These are phyloP conservation scores for Vanderwaltozyma yarrowii DNA, from an alignment of 805 yeast genomes.

Conservation along the genomic window DNA sequence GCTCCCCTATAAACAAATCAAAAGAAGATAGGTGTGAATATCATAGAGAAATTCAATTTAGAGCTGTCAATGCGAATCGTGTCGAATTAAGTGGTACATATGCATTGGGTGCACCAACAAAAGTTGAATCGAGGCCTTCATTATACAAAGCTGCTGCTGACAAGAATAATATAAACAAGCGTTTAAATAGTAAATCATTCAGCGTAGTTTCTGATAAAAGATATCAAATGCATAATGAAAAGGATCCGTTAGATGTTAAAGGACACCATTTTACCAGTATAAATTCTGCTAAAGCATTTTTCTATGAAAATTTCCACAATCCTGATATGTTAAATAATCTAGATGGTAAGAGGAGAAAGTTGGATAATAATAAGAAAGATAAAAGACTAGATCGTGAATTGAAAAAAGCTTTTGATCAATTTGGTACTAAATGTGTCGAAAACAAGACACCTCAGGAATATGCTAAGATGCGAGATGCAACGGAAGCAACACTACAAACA, in stretches of 20 bases:
- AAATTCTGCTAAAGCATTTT: conserved; percentile 40
- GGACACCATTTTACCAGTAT: conserved; percentile 31
- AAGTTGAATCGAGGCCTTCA: conserved; percentile 34
- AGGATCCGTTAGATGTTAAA: conserved; percentile 6
- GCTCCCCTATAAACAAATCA: conserved; percentile 46
- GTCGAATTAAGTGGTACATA: conserved; percentile 64
- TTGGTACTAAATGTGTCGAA: conserved; percentile 12
- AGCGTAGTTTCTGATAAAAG: conserved; percentile 12
- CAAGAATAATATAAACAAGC: background rate
- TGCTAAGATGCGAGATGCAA: conserved; percentile 19
- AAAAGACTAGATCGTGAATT: conserved; percentile 26
- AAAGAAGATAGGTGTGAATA: conserved; percentile 53
- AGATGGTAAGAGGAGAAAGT: conserved; percentile 31
- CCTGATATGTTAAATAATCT: conserved; percentile 36
- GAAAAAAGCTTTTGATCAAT: conserved; percentile 7
- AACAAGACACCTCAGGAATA: conserved; percentile 13
- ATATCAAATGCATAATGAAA: conserved; percentile 16
- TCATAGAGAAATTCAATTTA: conserved; percentile 53
- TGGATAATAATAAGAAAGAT: conserved; percentile 28
- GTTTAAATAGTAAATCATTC: background rate
- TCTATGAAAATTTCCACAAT: conserved; percentile 38
- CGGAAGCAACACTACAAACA: conserved; percentile 33
- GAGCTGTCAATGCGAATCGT: conserved; percentile 46
- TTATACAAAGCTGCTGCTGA: conserved; percentile 15
- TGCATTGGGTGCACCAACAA: conserved; percentile 46